These are phyloP conservation scores for Mitragyna speciosa DNA, from an alignment of 257 asterid species.

Conservation along the genomic window DNA sequence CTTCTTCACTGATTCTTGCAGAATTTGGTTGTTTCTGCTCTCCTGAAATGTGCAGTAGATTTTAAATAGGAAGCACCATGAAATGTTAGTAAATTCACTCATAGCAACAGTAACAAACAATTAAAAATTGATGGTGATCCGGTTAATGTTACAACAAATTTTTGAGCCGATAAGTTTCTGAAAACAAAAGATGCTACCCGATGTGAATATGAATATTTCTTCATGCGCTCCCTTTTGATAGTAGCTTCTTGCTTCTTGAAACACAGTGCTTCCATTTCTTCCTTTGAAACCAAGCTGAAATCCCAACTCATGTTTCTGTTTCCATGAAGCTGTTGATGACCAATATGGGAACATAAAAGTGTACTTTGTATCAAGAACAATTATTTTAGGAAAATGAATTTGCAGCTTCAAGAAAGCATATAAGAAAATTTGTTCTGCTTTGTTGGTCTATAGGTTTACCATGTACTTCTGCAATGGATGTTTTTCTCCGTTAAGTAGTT, in stretches of 20 bases:
- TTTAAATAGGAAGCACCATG: too few relatives aligned
- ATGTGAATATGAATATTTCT: slow-evolving; percentile 73
- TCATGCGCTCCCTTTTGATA: slow-evolving; percentile 68
- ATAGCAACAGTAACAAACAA: too few relatives aligned
- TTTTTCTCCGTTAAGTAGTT: not conserved
- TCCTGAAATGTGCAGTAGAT: slow-evolving; percentile 38
- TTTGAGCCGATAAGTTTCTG: not conserved
- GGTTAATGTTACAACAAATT: too few relatives aligned
- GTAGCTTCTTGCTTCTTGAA: slow-evolving; percentile 59
- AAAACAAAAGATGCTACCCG: slow-evolving; percentile 44
- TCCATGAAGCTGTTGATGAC: slow-evolving; percentile 43
- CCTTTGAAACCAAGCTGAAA: slow-evolving; percentile 46
- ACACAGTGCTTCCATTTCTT: slow-evolving; percentile 53
- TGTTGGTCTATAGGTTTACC: not conserved
- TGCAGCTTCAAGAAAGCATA: not conserved
- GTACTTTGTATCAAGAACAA: not conserved
- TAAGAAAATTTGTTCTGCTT: not conserved
- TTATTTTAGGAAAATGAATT: not conserved
- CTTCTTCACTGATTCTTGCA: slow-evolving; percentile 42
- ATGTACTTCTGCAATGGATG: not conserved
- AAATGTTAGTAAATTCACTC: not conserved
- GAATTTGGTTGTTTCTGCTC: slow-evolving; percentile 45
- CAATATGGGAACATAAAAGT: not conserved
- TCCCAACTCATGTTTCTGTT: slow-evolving; percentile 57
- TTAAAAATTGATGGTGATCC: too few relatives aligned